Percentiles rank a stretch among this genome's conserved stretches.
phyloP scores from a whole-genome alignment of 176 grass and related monocot genomes.

The Triticum dicoccoides region DNA sequence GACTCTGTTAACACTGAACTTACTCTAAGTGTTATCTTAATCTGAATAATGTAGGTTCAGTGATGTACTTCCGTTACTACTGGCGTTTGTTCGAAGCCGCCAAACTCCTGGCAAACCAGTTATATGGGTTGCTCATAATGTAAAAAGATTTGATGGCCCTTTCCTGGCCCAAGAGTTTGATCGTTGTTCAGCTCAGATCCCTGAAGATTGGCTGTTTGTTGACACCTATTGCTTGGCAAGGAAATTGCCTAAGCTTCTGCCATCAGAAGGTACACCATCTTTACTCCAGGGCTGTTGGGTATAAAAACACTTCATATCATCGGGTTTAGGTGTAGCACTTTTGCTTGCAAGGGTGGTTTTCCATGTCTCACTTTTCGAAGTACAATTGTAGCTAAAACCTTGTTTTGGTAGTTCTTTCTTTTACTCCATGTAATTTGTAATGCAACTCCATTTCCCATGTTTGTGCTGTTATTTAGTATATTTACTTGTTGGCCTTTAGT shows the following conservation, averaged over 20 bases:
- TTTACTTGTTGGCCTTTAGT: background rate
- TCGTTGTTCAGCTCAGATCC: conserved; percentile 54
- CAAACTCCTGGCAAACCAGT: conserved; percentile 66
- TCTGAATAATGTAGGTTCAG: conserved; percentile 51
- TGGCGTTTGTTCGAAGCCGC: conserved; percentile 59
- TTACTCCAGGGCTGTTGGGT: background rate
- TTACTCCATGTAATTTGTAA: background rate
- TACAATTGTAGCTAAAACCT: conserved; percentile 9
- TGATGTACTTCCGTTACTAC: conserved; percentile 57
- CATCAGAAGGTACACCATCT: conserved; percentile 47
- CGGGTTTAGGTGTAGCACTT: background rate
- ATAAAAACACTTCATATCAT: background rate
- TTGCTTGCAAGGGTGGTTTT: background rate
- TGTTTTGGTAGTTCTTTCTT: background rate
- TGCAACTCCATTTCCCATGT: background rate
- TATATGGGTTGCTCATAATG: conserved; percentile 81
- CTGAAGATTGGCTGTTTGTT: conserved; percentile 64
- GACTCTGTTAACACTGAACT: background rate
- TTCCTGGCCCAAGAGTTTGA: conserved; percentile 66
- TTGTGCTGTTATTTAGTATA: conserved; percentile 6
- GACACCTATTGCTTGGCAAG: conserved; percentile 56
- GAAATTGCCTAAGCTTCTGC: conserved; percentile 41
- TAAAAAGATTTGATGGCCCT: conserved; percentile 49
- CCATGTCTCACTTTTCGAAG: background rate
- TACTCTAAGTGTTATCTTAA: conserved; percentile 16